phyloP scores from a whole-genome alignment of 306 rosid genomes.

The Quercus parvula region DNA sequence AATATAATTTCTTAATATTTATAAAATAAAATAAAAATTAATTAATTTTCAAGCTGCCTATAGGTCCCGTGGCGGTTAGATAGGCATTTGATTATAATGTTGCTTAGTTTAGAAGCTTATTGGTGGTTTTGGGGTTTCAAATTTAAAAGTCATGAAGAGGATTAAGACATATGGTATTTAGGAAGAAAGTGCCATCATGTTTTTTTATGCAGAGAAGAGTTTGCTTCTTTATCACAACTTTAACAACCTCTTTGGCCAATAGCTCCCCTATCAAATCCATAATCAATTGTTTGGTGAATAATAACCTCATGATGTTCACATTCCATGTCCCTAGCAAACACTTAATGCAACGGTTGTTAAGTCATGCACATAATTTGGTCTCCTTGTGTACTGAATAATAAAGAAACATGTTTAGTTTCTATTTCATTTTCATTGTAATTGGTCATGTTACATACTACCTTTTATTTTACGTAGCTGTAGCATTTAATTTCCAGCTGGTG shows the following conservation, averaged over 20 bases:
- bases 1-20: no score
- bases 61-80: slow-evolving; percentile 52
- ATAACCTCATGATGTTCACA: slow-evolving; percentile 13
- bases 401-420: slow-evolving; percentile 26
- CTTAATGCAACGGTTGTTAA: slow-evolving; percentile 15
- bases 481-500: slow-evolving; percentile 7
- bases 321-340: slow-evolving; percentile 11
- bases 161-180: slow-evolving; percentile 41
- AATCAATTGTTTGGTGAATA: slow-evolving; percentile 69
- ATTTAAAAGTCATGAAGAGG: slow-evolving; percentile 26
- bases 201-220: slow-evolving; percentile 22
- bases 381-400: not conserved
- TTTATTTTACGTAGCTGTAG: slow-evolving; percentile 25
- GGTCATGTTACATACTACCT: slow-evolving; percentile 12
- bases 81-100: slow-evolving; percentile 37
- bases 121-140: slow-evolving; percentile 29
- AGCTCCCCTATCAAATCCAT: slow-evolving; percentile 69
- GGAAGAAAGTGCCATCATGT: slow-evolving; percentile 34
- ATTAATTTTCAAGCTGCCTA: not conserved
- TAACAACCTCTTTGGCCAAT: slow-evolving; percentile 59
- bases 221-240: slow-evolving; percentile 82
- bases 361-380: slow-evolving; percentile 27
- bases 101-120: slow-evolving; percentile 52
- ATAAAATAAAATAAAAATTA: no score
- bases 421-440: slow-evolving; percentile 50